Evolutionary conservation across 1,139 yeast genomes (phyloP), one percentile per base, ranked within the genome.

Genomic region (Yarrowia galli): DNA sequence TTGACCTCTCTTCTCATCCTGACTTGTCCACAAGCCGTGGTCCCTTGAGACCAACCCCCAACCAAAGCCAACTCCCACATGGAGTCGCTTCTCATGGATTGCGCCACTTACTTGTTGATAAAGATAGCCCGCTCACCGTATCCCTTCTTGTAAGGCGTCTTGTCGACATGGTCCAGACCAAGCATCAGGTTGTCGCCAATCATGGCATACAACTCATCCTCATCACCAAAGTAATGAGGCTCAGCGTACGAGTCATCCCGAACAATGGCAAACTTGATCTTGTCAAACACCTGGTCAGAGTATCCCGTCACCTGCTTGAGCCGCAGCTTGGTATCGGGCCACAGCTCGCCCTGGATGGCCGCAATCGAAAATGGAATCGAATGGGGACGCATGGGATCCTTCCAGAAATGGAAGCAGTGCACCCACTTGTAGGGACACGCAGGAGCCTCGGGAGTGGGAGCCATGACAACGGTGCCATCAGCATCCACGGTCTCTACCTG

Each of bases 361-460:
- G 87, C 85, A 75, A 95, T 89, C 28, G 89, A 80, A 76, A 95
- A 95, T 8, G 99, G 97, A 43, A 89, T 82, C n/a, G 98, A 96
- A 76, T 96, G 99, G 23, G 87, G 82, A 71, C 87, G 85, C 58
- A 82, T 83, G 23, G 89, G 83, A 64, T 87, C 91, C 73, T 89
- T 90, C 76, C 89, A 85, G 79, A 89, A 95, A 75, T 95, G 98
- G 75, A 87, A 84, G 71, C 61, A 42, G 23, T 53, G 38, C 12
- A 65, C 53, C 51, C 63, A 65, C 51, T 53, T 49, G 60, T 56
- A 42, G 12, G 63, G 63, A 13, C 63, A 56, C 3, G 40, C n/a
- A 3, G 60, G 58, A 3, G 32, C 10, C 51, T 48, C 60, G 28
- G 56, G 60, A 3, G 45, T 35, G 22, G 48, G 48, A 0, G 48